A percentile compares a stretch with the other conserved stretches of the same genome.
Conservation (phyloP, 2,329 filamentous ascomycete genomes). For the Ceratocystis colombiana region DNA sequence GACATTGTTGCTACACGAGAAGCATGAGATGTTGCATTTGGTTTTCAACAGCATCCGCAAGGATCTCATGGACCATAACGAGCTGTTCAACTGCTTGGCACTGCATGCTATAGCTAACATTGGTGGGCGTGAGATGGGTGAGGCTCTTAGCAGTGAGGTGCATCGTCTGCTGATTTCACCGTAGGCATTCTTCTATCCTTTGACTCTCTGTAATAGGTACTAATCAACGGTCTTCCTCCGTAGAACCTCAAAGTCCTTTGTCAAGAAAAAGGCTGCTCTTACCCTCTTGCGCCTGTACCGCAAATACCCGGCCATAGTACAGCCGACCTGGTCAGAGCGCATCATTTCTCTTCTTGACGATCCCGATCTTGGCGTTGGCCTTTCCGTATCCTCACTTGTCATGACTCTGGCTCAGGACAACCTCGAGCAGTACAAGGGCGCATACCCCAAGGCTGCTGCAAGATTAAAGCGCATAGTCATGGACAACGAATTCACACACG, state of each 20-base stretch:
- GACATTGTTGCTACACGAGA: conserved; percentile 91
- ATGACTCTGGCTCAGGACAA: conserved; percentile 92
- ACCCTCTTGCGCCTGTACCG: conserved; percentile 88
- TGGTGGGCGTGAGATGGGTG: conserved; percentile 91
- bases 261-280: conserved; percentile 97
- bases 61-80: conserved; percentile 86
- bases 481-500: conserved; percentile 76
- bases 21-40: conserved; percentile 88
- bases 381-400: conserved; percentile 90
- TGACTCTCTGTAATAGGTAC: not conserved
- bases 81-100: conserved; percentile 93
- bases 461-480: conserved; percentile 81
- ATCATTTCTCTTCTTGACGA: conserved; percentile 99
- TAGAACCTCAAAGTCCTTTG: conserved; percentile 77
- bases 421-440: conserved; percentile 85
- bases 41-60: conserved; percentile 99
- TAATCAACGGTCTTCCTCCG: not conserved
- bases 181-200: conserved; percentile 45
- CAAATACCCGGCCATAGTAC: conserved; percentile 86
- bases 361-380: conserved; percentile 78
- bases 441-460: conserved; percentile 86
- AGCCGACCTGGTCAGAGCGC: conserved; percentile 92
- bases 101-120: conserved; percentile 97
- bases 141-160: conserved; percentile 82
- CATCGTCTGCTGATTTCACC: conserved; percentile 90